Conservation (phyloP, 2,329 filamentous ascomycete species). For the Lachnellula suecica region DNA sequence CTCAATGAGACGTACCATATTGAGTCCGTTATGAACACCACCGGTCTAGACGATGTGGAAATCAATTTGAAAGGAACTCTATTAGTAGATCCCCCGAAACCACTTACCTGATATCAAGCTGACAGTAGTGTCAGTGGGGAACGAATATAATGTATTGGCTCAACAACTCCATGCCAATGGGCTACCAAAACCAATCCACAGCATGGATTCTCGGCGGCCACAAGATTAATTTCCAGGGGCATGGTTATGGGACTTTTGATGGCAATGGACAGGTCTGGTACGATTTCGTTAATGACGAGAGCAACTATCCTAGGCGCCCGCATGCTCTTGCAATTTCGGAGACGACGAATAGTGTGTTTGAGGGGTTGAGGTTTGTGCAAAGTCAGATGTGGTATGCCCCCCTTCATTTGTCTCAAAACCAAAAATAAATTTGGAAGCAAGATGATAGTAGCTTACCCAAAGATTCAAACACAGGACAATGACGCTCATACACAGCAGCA, state of each 20-base stretch:
- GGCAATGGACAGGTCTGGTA: conserved; percentile 63
- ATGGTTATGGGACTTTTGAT: conserved; percentile 52
- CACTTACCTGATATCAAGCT: not conserved
- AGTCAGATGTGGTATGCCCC: conserved; percentile 60
- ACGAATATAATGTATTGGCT: conserved; percentile 52
- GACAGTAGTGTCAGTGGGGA: conserved; percentile 34
- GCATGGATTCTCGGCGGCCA: conserved; percentile 55
- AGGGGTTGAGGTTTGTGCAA: conserved; percentile 50
- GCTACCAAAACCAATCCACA: conserved; percentile 54
- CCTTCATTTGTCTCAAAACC: too few species aligned
- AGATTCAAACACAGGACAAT: conserved; percentile 42
- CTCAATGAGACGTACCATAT: conserved; percentile 43
- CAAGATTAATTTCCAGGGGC: conserved; percentile 47
- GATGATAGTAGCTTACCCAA: not conserved
- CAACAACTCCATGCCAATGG: conserved; percentile 47
- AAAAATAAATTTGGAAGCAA: not conserved
- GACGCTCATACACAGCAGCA: conserved; percentile 37
- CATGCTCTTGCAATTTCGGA: conserved; percentile 51
- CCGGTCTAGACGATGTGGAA: conserved; percentile 40
- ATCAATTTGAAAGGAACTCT: conserved; percentile 55
- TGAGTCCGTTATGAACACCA: conserved; percentile 44
- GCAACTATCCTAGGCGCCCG: conserved; percentile 49
- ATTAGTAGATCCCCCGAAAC: conserved; percentile 28
- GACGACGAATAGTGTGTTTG: conserved; percentile 47
- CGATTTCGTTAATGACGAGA: conserved; percentile 42